Evolutionary conservation across 2,329 filamentous ascomycete species (phyloP), one percentile per base, ranked within the genome.

Genomic region (Penicillium sp.): DNA sequence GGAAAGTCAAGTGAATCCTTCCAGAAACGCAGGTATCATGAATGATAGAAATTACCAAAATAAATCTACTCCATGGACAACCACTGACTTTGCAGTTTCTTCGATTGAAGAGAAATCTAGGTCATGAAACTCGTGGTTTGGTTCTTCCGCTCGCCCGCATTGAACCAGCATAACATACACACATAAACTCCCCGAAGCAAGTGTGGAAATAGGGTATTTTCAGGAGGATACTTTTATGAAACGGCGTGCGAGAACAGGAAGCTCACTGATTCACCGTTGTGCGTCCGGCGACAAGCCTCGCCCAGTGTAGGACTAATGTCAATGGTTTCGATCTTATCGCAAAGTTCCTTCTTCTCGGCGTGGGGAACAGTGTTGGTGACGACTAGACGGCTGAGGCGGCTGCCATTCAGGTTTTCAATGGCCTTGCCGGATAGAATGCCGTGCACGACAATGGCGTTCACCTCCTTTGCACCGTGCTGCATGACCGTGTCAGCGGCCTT

Each of bases 391-490:
- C 77, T 80, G 50, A 94, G 69, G 60, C 79, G 76, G 56, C 85
- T 87, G 50, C 76, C 76, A 65, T 94, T 94, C 56, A 94, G 65
- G 56, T 82, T 88, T 55, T 93, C 82, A 41, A 93, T 90, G 29
- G 89, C 89, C 51, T 85, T 86, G 34, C 88, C 89, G 48, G 82
- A 88, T 35, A 96, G 70, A 42, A 95, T 94, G 23, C 88, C 89
- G 60, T 95, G 90, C 1, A 90, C 95, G 41, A 96, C 92, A 50
- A 96, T 93, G 15, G 92, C 92, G 47, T 94, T 86, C 25, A 94
- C 88, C 59, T 93, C 80, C 51, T 79, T 80, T 1, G 92, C 90
- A 20, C 87, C 86, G 57, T 95, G 83, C 54, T 86, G 76, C 64
- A 90, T 85, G 35, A 96, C 78, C 0, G 89, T 90, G 40, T 86